Percentiles rank a stretch among this genome's conserved stretches.
Conservation (phyloP, 192 early-diverging fungal genomes). For the Podila verticillata region DNA sequence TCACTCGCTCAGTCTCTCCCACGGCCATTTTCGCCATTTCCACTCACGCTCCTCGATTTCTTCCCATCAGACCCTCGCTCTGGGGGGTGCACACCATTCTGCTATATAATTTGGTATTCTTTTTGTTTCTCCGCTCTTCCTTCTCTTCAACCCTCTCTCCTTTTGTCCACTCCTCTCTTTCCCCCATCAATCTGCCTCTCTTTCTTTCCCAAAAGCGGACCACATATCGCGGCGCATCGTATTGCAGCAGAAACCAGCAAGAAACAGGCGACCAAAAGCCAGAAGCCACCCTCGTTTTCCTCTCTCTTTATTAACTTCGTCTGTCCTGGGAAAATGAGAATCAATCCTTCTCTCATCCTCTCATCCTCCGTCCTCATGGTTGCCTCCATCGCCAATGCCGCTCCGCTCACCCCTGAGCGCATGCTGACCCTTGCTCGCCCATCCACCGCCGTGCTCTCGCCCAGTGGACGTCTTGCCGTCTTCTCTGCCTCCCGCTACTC, state of each 20-base stretch:
- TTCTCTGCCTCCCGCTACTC: conserved; percentile 72
- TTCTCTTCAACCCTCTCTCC: neutral
- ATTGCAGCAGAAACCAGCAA: neutral
- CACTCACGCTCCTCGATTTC: too few species aligned
- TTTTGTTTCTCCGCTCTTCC: conserved; percentile 2
- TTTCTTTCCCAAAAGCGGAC: neutral
- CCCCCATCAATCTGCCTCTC: neutral
- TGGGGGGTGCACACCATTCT: neutral
- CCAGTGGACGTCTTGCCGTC: conserved; percentile 59
- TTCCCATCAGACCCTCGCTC: neutral
- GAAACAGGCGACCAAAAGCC: neutral
- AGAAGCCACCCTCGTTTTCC: neutral
- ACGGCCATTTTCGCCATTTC: neutral
- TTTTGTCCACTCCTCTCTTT: neutral
- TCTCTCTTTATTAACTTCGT: neutral
- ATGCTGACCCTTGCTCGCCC: conserved; percentile 72
- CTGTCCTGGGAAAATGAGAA: neutral
- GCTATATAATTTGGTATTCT: neutral
- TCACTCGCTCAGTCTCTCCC: neutral
- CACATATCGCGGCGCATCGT: neutral
- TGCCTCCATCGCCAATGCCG: conserved; percentile 1
- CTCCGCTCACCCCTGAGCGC: conserved; percentile 63
- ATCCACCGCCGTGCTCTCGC: conserved; percentile 59
- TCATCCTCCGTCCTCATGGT: conserved; percentile 15
- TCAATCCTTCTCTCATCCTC: conserved; percentile 13